Base-by-base conservation (phyloP, 2,329 filamentous ascomycete genomes). In the Myriangium duriaei region DNA sequence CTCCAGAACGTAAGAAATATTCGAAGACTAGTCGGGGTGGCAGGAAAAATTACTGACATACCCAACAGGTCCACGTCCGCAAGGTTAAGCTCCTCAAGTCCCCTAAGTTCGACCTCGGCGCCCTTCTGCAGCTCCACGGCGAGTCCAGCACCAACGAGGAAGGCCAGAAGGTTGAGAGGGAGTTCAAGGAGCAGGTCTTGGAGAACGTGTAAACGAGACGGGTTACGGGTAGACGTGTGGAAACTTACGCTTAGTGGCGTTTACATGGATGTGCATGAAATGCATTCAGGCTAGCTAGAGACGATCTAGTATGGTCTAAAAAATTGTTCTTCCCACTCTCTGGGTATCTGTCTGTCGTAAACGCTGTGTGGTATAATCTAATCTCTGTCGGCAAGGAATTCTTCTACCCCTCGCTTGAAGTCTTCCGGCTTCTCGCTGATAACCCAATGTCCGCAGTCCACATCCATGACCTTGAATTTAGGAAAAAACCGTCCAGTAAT, bases 11-110 rank as follows among this genome's bases (percentile, higher is more conserved):
- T 95, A 72, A 49, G 65, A 64, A 43, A 16, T 40, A 15, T 26
- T 13, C 17, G 13, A 5, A 34, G 6, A 34, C 5, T 10, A 34
- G 13, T 13, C 11, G 11, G n/a, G 10, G n/a, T n/a, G n/a, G n/a
- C n/a, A 11, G 15, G 12, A 10, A 17, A 30, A 14, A 28, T 41
- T 34, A 49, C 57, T 69, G 51, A 69, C 49, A 42, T 39, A 46
- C 14, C 36, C 28, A 47, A 7, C 55, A 96, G 87, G 87, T 96
- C 60, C 91, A 98, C 76, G 94, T 98, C 69, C 87, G 91, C 70
- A 98, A 98, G 79, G 88, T 98, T 61, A 98, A 98, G 81, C 83
- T 98, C 56, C 75, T 98, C 56, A 98, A 98, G 81, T 68, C 80
- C 52, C 91, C 91, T 62, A 98, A 98, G 77, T 96, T 98, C 74